Evolutionary conservation across 2,329 filamentous ascomycete species (phyloP), one percentile per base, ranked within the genome.

Genomic region (Fusarium gaditjirri): DNA sequence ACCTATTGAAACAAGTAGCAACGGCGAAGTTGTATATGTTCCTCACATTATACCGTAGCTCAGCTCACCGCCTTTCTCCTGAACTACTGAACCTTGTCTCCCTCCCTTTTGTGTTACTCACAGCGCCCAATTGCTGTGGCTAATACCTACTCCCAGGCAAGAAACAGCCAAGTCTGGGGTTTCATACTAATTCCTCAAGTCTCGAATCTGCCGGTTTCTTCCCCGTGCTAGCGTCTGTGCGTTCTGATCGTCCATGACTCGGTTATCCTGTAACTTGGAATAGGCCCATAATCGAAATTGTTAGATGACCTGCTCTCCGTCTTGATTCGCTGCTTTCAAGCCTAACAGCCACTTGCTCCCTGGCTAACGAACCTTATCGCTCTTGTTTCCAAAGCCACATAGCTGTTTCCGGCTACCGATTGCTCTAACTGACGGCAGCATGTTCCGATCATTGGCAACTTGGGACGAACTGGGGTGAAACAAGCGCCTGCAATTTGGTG

Each of bases 161-260:
- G 25, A 13, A 31, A 13, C 10, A 17, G 14, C 44, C 27, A 23
- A 25, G 17, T 17, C 21, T 47, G 21, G 21, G 0, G 46, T 33
- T 49, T 33, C 46, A 49, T 16, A 4, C 11, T 19, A 49, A 49
- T 33, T 49, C 46, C 8, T 5, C 5, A 7, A 6, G 29, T 16
- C 29, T 33, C 29, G 11, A 33, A 10, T 16, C 21, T 21, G 11
- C 29, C 21, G 46, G 17, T 17, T 17, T 31, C 21, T 23, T 31
- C 44, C 44, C 44, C 21, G 14, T 23, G 29, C 46, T 49, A 33
- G 46, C 21, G 46, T 33, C 46, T 49, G 46, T 49, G 46, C 27
- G 46, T 11, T 13, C n/a, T 13, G 6, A 49, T 33, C 29, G 29
- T 33, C 29, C 21, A 49, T 49, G 4, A 23, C 46, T 33, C 29